These are phyloP conservation scores for Scutellaria barbata DNA, from an alignment of 257 asterid genomes.

Conservation along the genomic window DNA sequence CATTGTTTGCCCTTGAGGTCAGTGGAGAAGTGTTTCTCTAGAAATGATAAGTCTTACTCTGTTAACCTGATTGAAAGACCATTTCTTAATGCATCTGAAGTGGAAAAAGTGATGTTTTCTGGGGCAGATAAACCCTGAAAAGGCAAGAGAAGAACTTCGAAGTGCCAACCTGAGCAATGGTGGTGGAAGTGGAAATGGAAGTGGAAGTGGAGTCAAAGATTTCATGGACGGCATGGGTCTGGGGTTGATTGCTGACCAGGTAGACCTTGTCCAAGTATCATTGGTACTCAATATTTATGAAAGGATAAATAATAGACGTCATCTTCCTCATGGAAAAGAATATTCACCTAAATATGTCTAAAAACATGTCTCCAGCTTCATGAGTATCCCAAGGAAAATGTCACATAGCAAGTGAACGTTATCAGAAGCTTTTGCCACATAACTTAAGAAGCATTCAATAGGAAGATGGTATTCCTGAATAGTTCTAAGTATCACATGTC, in stretches of 20 bases:
- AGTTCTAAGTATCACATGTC: not conserved
- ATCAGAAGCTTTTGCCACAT: not conserved
- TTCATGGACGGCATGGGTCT: constrained; percentile 99
- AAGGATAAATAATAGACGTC: constrained; percentile 7
- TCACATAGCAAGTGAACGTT: not conserved
- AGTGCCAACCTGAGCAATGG: constrained; percentile 67
- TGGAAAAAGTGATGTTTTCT: constrained; percentile 36
- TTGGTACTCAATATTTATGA: not conserved
- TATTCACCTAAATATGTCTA: not conserved
- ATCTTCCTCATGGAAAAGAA: not conserved
- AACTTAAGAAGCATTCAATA: not conserved
- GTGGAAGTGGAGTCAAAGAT: constrained; percentile 87
- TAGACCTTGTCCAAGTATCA: constrained; percentile 37
- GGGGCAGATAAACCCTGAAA: constrained; percentile 92
- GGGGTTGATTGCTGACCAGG: constrained; percentile 94
- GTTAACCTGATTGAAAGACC: constrained; percentile 24
- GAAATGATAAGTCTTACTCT: constrained; percentile 24
- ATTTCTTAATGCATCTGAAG: constrained; percentile 22
- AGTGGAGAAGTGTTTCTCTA: constrained; percentile 35
- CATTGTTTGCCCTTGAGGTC: constrained; percentile 98
- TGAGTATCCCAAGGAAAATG: not conserved
- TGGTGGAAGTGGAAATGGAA: not conserved
- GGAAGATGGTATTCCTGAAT: not conserved
- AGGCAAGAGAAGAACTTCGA: constrained; percentile 89
- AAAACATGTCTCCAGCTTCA: not conserved